Percentiles rank a stretch among this genome's conserved stretches.
phyloP scores from a whole-genome alignment of 768 basidiomycete genomes.

The Naganishia onofrii region DNA sequence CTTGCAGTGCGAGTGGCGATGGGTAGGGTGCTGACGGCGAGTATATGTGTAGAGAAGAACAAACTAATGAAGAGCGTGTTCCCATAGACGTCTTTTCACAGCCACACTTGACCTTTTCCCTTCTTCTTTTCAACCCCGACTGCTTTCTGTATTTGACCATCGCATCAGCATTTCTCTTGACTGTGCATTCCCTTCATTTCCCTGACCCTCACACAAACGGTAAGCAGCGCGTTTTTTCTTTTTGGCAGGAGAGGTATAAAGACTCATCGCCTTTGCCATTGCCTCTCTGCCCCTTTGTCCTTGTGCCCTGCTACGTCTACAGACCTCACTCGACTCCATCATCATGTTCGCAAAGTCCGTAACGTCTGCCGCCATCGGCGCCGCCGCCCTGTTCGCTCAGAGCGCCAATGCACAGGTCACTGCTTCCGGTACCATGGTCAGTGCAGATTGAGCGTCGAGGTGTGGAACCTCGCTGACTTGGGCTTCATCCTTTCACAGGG shows the following conservation, averaged over 20 bases:
- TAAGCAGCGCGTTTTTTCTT: background rate
- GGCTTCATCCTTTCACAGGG: no score
- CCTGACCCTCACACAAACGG: background rate
- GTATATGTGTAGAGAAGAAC: background rate
- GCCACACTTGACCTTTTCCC: background rate
- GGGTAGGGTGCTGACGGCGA: background rate
- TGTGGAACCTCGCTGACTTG: no score
- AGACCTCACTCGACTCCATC: constrained; percentile 1
- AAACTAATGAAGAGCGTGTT: background rate
- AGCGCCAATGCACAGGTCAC: constrained; percentile 46
- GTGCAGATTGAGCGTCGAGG: no score
- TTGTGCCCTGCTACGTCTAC: background rate
- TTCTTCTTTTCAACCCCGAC: background rate
- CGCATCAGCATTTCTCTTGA: background rate
- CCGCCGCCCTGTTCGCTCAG: constrained; percentile 34
- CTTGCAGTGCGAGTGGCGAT: background rate
- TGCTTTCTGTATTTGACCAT: background rate
- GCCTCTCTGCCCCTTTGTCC: background rate
- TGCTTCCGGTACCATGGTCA: constrained; percentile 43
- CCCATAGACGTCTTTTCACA: background rate
- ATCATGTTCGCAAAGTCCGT: constrained; percentile 32
- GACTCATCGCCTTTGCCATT: background rate
- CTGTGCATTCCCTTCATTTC: background rate
- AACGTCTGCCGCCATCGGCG: constrained; percentile 30
- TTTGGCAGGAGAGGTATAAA: background rate